Conservation (phyloP, 1,139 yeast species). For the Diutina ranongensis region DNA sequence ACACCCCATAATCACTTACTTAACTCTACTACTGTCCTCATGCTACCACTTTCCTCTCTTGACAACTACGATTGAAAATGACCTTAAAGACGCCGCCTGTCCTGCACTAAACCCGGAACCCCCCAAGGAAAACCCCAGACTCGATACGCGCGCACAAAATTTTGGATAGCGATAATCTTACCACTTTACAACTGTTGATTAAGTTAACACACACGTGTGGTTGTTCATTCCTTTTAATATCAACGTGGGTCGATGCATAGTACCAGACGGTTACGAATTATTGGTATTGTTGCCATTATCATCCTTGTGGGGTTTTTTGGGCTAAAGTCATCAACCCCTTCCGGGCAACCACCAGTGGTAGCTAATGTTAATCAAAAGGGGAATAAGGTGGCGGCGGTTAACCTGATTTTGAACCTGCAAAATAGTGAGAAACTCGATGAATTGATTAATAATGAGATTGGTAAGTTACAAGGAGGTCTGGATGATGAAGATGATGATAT, state of each 20-base stretch:
- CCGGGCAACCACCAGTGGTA: neutral
- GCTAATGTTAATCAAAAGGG: neutral
- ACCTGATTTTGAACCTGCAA: neutral
- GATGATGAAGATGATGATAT: neutral
- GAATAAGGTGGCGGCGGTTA: neutral
- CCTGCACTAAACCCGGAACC: no score
- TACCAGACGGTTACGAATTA: neutral
- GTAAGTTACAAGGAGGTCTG: neutral
- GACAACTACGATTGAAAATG: no score
- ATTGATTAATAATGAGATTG: conserved; percentile 4
- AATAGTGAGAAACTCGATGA: conserved; percentile 5
- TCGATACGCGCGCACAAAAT: no score
- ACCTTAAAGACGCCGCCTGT: no score
- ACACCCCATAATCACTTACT: no score
- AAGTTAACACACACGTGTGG: neutral
- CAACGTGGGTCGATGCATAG: neutral
- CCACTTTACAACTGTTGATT: no score
- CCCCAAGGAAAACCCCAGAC: no score
- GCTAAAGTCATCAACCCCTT: neutral
- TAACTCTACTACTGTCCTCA: no score
- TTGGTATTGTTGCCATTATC: neutral
- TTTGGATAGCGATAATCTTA: no score
- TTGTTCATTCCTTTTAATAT: neutral
- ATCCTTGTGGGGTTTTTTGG: neutral
- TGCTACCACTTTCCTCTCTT: no score